Evolutionary conservation across 495 filamentous ascomycete species (phyloP), one percentile per base, ranked within the genome.

Genomic region (Aspergillus heteromorphus): DNA sequence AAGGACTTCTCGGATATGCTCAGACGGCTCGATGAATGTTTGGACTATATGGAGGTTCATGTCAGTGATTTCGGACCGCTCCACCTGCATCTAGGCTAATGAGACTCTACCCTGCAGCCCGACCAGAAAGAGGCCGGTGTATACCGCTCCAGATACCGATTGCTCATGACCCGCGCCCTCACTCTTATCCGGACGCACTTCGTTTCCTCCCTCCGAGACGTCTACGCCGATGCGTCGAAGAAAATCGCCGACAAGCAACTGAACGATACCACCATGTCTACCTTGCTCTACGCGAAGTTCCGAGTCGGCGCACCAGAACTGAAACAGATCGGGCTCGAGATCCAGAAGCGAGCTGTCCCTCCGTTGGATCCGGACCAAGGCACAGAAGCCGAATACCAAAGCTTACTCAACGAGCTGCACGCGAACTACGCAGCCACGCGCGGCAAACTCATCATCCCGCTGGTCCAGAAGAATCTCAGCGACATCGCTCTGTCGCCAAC

Each of bases 131-230:
- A 97, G 66, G 83, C 91, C 6, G 84, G 87, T 48, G 83, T 86
- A 20, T 98, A 97, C 63, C 80, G 82, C 11, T 85, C 86, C 11
- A 73, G 81, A 53, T 90, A 89, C 63, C 74, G 86, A 19, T 74
- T 87, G 16, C 78, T 88, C 21, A 73, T 90, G 53, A 90, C 87
- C 5, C 82, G 86, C 41, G 86, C 83, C 14, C 72, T 90, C 23
- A 90, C 87, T 0, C 80, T 96, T 20, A 91, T 95, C 36, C 86
- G 93, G 16, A 92, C 92, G 51, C 87, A 91, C 57, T 89, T 96
- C 40, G 84, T 96, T 8, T 76, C 87, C 40, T 71, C 82, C 14
- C 71, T 90, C 4, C 79, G 82, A 27, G 87, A 91, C 48, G 84
- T 86, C 47, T 79, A 87, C 40, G 76, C 82, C 30, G 87, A 84